Conservation (phyloP, 2,329 filamentous ascomycete species). For the Pestalotiopsis sp. region DNA sequence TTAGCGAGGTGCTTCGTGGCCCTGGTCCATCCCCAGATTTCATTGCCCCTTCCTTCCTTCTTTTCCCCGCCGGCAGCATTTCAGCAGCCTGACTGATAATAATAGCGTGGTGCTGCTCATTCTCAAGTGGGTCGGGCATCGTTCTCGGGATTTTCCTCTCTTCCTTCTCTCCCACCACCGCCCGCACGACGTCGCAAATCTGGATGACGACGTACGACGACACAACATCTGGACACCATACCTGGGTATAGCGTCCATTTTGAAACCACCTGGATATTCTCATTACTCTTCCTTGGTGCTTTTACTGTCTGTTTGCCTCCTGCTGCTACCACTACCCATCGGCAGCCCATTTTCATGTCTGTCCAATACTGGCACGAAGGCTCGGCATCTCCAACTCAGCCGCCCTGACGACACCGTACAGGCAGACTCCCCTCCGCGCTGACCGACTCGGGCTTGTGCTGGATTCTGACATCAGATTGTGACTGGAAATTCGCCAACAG, state of each 20-base stretch:
- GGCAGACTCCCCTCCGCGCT: background rate
- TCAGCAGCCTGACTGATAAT: background rate
- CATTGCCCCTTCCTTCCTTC: background rate
- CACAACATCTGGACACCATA: background rate
- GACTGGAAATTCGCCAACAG: background rate
- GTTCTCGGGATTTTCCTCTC: background rate
- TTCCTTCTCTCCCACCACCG: background rate
- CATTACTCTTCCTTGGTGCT: background rate
- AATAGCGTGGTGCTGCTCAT: background rate
- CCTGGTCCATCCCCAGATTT: background rate
- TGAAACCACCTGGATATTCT: background rate
- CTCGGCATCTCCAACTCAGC: conserved; percentile 2
- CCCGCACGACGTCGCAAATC: background rate
- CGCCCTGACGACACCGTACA: background rate
- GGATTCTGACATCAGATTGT: background rate
- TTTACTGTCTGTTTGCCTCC: background rate
- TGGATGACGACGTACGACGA: background rate
- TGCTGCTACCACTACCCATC: background rate
- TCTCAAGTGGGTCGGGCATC: background rate
- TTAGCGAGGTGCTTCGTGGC: background rate
- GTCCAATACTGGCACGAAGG: conserved; percentile 2
- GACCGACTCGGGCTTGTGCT: background rate
- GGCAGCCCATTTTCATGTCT: conserved; percentile 1
- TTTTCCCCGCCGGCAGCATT: background rate
- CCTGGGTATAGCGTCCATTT: background rate